Percentiles rank a stretch among this genome's conserved stretches.
phyloP scores from a whole-genome alignment of 345 rosid genomes.

The Eucalyptus tenuipes region DNA sequence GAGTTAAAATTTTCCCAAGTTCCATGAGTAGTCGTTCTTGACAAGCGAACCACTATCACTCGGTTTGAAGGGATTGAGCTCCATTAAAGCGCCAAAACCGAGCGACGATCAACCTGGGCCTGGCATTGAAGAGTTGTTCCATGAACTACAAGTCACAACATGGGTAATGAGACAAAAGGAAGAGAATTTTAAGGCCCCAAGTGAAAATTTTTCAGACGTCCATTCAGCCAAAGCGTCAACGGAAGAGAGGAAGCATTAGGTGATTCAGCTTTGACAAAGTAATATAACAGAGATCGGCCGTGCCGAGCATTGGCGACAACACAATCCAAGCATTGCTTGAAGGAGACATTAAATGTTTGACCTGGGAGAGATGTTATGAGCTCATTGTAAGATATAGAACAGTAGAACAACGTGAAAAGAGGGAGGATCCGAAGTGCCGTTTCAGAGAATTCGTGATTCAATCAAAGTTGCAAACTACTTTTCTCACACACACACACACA shows the following conservation, averaged over 20 bases:
- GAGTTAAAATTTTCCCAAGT: background rate
- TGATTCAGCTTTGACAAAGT: constrained; percentile 16
- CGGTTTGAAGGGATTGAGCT: constrained; percentile 24
- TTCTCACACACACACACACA: background rate
- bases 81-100: constrained; percentile 22
- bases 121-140: background rate
- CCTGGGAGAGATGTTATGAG: constrained; percentile 14
- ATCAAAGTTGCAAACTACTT: background rate
- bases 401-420: background rate
- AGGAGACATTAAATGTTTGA: constrained; percentile 13
- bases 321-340: constrained; percentile 18
- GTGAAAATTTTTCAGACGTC: background rate
- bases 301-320: constrained; percentile 11
- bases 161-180: background rate
- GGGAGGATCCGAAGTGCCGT: background rate
- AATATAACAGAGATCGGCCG: constrained; percentile 14
- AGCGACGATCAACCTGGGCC: constrained; percentile 32
- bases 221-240: constrained; percentile 18
- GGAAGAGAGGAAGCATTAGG: background rate
- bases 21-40: constrained; percentile 20
- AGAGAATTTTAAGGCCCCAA: background rate
- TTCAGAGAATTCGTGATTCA: background rate
- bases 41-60: constrained; percentile 7
- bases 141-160: background rate
- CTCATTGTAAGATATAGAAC: constrained; percentile 8